Percentiles rank a stretch among this genome's conserved stretches.
Evolutionary conservation across 2,329 filamentous ascomycete genomes (phyloP).

Genomic region (Tolypocladium pustulatum): DNA sequence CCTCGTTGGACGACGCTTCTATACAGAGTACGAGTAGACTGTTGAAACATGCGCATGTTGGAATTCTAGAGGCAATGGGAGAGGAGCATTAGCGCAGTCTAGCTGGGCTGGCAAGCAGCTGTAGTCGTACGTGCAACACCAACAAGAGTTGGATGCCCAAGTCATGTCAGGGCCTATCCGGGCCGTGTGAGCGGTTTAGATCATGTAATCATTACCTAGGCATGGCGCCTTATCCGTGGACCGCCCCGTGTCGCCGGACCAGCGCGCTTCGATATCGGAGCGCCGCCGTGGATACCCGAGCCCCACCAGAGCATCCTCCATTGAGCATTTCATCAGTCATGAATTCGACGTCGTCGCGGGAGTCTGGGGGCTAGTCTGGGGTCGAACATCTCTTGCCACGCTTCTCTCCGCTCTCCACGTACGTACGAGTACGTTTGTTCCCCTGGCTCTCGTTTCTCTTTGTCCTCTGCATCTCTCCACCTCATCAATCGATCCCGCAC

Average conservation of each 20-base stretch:
- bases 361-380: background rate
- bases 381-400: background rate
- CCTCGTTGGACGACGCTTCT: background rate
- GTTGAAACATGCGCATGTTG: background rate
- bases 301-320: constrained; percentile 10
- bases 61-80: background rate
- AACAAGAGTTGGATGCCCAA: background rate
- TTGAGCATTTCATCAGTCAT: constrained; percentile 7
- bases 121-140: background rate
- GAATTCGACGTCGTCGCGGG: constrained; percentile 1
- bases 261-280: constrained; percentile 12
- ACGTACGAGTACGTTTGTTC: no score
- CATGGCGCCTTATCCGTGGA: background rate
- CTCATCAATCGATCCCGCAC: background rate
- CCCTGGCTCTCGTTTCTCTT: no score
- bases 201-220: background rate
- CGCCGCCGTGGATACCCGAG: constrained; percentile 13
- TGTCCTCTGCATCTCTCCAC: constrained; percentile 1
- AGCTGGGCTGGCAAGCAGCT: background rate
- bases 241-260: background rate
- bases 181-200: background rate
- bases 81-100: background rate
- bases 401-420: constrained; percentile 3
- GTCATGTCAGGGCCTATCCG: background rate
- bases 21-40: background rate